phyloP scores from a whole-genome alignment of 2,329 filamentous ascomycete genomes.

The Calonectria multiphialidica region DNA sequence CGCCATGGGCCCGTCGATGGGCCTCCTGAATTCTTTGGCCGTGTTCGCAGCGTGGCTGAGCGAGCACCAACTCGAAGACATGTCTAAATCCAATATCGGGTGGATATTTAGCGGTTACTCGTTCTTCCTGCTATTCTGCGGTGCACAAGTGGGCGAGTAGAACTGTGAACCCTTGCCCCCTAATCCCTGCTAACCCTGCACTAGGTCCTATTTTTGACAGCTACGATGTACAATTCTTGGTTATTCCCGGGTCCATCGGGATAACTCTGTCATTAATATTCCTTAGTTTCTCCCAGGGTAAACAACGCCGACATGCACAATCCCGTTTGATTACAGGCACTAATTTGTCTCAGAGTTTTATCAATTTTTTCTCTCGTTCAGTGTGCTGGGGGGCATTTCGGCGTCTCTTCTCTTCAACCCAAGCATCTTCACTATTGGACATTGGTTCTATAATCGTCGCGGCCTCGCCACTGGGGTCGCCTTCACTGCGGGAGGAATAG shows the following conservation, averaged over 20 bases:
- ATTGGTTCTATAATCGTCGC: constrained; percentile 76
- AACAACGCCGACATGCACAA: neutral
- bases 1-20: constrained; percentile 73
- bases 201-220: constrained; percentile 74
- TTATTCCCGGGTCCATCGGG: constrained; percentile 68
- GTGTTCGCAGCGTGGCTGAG: constrained; percentile 76
- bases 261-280: constrained; percentile 68
- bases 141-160: constrained; percentile 70
- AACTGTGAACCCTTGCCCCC: neutral
- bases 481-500: constrained; percentile 46
- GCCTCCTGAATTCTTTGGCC: constrained; percentile 75
- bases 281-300: constrained; percentile 68
- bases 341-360: constrained; percentile 63
- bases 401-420: constrained; percentile 79
- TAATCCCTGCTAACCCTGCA: neutral
- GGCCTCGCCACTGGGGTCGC: constrained; percentile 78
- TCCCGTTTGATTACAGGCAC: neutral
- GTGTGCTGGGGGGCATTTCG: constrained; percentile 74
- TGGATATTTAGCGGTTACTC: constrained; percentile 82
- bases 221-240: constrained; percentile 70
- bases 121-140: constrained; percentile 79
- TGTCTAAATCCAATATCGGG: constrained; percentile 70
- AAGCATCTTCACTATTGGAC: constrained; percentile 73
- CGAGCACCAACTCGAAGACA: constrained; percentile 69
- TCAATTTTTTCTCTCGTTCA: constrained; percentile 79